Conservation (phyloP, 2,329 filamentous ascomycete genomes). For the Fonsecaea erecta region DNA sequence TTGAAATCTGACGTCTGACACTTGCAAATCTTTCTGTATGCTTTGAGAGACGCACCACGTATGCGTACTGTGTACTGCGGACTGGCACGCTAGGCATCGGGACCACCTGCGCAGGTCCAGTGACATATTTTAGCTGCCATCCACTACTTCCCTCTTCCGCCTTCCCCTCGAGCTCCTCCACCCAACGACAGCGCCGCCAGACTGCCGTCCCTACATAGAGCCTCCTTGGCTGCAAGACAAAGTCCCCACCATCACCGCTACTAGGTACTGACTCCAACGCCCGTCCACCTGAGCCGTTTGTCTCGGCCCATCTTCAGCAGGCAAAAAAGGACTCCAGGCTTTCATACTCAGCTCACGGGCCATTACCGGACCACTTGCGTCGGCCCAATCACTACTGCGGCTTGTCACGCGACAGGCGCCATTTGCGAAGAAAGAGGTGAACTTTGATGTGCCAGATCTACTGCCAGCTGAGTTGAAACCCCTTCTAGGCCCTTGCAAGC, state of each 20-base stretch:
- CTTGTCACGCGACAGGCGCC: constrained; percentile 17
- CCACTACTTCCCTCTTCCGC: constrained; percentile 18
- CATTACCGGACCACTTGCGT: not conserved
- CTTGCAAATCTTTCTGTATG: constrained; percentile 11
- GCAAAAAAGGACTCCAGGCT: not conserved
- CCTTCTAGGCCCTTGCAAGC: constrained; percentile 6
- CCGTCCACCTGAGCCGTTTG: constrained; percentile 7
- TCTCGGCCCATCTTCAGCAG: constrained; percentile 4
- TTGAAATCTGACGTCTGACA: constrained; percentile 21
- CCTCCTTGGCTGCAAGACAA: constrained; percentile 1
- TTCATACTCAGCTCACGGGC: constrained; percentile 17
- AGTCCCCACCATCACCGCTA: constrained; percentile 12
- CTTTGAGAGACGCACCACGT: constrained; percentile 12
- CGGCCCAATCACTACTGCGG: constrained; percentile 6
- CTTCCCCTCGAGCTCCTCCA: constrained; percentile 15
- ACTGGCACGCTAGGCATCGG: not conserved
- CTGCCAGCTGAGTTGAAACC: constrained; percentile 1
- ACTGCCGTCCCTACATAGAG: constrained; percentile 8
- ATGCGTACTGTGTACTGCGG: constrained; percentile 11
- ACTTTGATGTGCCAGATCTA: constrained; percentile 1
- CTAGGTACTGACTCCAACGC: not conserved
- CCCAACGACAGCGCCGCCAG: constrained; percentile 12
- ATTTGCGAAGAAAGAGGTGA: not conserved
- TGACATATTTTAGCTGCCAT: constrained; percentile 17
- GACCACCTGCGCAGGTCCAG: constrained; percentile 15